phyloP scores from a whole-genome alignment of 306 rosid genomes.

The Cicer cuneatum region DNA sequence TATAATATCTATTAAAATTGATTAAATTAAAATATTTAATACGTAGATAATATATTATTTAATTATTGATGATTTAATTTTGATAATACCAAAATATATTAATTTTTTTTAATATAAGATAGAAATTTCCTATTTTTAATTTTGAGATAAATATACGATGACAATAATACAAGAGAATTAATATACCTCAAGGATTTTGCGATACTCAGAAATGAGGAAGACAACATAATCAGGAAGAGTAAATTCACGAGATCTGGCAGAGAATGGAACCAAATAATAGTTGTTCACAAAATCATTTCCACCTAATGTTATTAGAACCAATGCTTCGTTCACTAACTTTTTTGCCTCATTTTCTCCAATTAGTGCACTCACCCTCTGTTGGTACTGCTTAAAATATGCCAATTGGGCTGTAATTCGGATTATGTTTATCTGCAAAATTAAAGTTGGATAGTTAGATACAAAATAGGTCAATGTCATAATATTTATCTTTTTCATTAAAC shows the following conservation, averaged over 20 bases:
- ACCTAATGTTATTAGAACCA: slow-evolving; percentile 74
- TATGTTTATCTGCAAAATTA: slow-evolving; percentile 64
- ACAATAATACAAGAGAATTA: too few relatives aligned
- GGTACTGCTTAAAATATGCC: slow-evolving; percentile 68
- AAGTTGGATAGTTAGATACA: background rate
- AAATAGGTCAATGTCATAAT: background rate
- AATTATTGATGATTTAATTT: too few relatives aligned
- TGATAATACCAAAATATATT: too few relatives aligned
- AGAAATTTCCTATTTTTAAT: too few relatives aligned
- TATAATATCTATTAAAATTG: too few relatives aligned
- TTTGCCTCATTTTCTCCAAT: slow-evolving; percentile 62
- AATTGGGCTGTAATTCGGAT: slow-evolving; percentile 65
- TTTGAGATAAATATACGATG: too few relatives aligned
- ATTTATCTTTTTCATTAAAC: background rate
- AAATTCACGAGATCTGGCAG: slow-evolving; percentile 84
- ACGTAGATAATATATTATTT: too few relatives aligned
- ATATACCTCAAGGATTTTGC: slow-evolving; percentile 67
- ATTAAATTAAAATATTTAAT: too few relatives aligned
- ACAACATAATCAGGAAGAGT: slow-evolving; percentile 78
- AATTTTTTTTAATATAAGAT: too few relatives aligned
- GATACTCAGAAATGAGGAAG: slow-evolving; percentile 77
- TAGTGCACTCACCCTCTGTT: slow-evolving; percentile 60
- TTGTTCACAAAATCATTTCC: slow-evolving; percentile 94
- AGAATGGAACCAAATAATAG: slow-evolving; percentile 74
- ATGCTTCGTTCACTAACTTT: slow-evolving; percentile 60